These are phyloP conservation scores for Penicillium vulpinum DNA, from an alignment of 2,329 filamentous ascomycete species.

Conservation along the genomic window DNA sequence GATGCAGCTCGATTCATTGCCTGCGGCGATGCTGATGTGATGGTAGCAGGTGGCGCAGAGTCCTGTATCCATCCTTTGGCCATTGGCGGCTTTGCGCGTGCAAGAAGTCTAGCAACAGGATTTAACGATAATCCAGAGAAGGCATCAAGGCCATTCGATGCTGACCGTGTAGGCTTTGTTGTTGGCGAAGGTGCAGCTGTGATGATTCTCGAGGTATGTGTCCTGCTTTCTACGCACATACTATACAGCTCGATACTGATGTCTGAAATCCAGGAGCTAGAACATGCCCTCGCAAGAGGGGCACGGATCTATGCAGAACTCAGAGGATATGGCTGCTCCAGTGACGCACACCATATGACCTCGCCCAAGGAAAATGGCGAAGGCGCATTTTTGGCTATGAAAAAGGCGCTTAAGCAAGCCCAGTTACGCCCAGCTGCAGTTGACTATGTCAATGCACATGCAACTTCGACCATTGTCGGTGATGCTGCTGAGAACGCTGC, in stretches of 20 bases:
- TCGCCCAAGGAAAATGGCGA: slow-evolving; percentile 79
- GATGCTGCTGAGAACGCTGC: slow-evolving; percentile 86
- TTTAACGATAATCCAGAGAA: slow-evolving; percentile 71
- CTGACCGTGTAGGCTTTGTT: slow-evolving; percentile 78
- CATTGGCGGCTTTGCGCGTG: slow-evolving; percentile 85
- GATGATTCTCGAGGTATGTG: slow-evolving; percentile 70
- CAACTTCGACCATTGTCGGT: slow-evolving; percentile 81
- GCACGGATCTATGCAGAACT: slow-evolving; percentile 87
- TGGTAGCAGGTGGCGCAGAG: slow-evolving; percentile 94
- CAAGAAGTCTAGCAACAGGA: slow-evolving; percentile 77
- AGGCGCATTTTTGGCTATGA: slow-evolving; percentile 84
- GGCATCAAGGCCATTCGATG: slow-evolving; percentile 86
- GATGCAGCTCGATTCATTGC: slow-evolving; percentile 91
- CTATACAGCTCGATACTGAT: neutral
- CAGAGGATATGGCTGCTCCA: slow-evolving; percentile 83
- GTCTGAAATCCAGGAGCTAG: slow-evolving; percentile 61
- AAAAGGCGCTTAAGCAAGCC: slow-evolving; percentile 72
- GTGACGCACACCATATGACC: slow-evolving; percentile 91
- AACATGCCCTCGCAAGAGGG: slow-evolving; percentile 77
- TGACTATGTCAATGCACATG: slow-evolving; percentile 94
- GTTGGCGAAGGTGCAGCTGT: slow-evolving; percentile 90
- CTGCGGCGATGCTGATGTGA: slow-evolving; percentile 88
- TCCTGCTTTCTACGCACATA: neutral
- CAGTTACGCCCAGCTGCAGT: slow-evolving; percentile 67
- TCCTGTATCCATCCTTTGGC: slow-evolving; percentile 94